These are phyloP conservation scores for Diaporthe eres DNA, from an alignment of 2,329 filamentous ascomycete species.

Conservation along the genomic window DNA sequence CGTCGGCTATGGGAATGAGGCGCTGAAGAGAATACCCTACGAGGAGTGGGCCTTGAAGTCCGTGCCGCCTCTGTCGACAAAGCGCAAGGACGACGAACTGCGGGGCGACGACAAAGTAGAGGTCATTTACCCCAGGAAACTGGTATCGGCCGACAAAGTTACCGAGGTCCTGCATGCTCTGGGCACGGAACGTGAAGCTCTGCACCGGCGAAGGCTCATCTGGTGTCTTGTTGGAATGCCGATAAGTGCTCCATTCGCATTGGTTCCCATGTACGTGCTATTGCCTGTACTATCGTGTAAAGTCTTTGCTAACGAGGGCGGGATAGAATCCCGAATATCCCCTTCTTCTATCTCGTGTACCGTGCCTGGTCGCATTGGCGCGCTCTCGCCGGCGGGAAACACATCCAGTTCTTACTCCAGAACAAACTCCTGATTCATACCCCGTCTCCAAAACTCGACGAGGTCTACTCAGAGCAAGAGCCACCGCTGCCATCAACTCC, in stretches of 20 bases:
- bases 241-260: conserved; percentile 83
- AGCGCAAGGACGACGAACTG: conserved; percentile 74
- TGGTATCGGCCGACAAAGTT: conserved; percentile 76
- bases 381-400: conserved; percentile 86
- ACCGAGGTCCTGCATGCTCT: conserved; percentile 76
- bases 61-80: conserved; percentile 83
- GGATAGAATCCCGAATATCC: conserved; percentile 86
- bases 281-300: conserved; percentile 7
- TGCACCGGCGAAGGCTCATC: conserved; percentile 83
- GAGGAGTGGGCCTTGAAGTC: conserved; percentile 99
- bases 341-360: conserved; percentile 96
- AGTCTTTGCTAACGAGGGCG: conserved; percentile 38
- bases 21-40: conserved; percentile 89
- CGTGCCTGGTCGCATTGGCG: conserved; percentile 93
- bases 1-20: conserved; percentile 87
- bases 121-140: conserved; percentile 80
- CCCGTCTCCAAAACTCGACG: conserved; percentile 79
- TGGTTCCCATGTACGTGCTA: conserved; percentile 84
- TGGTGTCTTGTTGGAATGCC: conserved; percentile 90
- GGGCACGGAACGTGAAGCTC: conserved; percentile 82
- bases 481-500: conserved; percentile 47
- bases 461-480: conserved; percentile 72
- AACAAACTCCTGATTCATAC: conserved; percentile 77
- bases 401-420: conserved; percentile 84
- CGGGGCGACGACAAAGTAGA: conserved; percentile 76